phyloP scores from a whole-genome alignment of 139 green algal species.

The Chlorokybus atmophyticus region DNA sequence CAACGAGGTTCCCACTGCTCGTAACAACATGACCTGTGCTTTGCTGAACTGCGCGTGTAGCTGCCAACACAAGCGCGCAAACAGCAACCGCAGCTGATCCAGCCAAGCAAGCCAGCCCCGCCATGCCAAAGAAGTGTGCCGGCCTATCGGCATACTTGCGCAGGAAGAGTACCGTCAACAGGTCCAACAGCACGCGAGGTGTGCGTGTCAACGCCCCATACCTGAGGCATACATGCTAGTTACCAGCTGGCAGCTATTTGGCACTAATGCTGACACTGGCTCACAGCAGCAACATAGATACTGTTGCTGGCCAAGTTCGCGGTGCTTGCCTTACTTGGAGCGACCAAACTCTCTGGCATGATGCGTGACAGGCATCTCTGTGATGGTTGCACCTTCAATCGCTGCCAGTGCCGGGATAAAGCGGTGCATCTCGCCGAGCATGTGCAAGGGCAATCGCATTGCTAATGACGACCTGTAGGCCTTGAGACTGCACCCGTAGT shows the following conservation, averaged over 20 bases:
- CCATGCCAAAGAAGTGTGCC: conserved; percentile 8
- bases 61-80: too few species aligned
- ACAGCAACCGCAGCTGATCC: too few species aligned
- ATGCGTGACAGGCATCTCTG: conserved; percentile 23
- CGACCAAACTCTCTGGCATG: conserved; percentile 11
- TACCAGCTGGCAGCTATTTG: too few species aligned
- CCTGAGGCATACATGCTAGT: too few species aligned
- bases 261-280: too few species aligned
- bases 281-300: too few species aligned
- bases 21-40: too few species aligned
- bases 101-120: background rate
- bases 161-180: conserved; percentile 28
- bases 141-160: conserved; percentile 20
- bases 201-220: conserved; percentile 15
- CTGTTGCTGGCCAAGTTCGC: too few species aligned
- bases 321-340: conserved; percentile 39
- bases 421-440: conserved; percentile 33
- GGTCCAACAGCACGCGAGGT: conserved; percentile 28
- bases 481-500: conserved; percentile 35
- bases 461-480: conserved; percentile 15
- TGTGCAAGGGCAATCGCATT: conserved; percentile 10
- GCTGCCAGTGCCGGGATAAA: conserved; percentile 31
- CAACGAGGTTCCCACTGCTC: too few species aligned
- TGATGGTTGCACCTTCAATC: conserved; percentile 27
- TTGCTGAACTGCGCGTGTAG: too few species aligned